Evolutionary conservation across 768 basidiomycete species (phyloP), one percentile per base, ranked within the genome.

Genomic region (Austroboletus eburneus): DNA sequence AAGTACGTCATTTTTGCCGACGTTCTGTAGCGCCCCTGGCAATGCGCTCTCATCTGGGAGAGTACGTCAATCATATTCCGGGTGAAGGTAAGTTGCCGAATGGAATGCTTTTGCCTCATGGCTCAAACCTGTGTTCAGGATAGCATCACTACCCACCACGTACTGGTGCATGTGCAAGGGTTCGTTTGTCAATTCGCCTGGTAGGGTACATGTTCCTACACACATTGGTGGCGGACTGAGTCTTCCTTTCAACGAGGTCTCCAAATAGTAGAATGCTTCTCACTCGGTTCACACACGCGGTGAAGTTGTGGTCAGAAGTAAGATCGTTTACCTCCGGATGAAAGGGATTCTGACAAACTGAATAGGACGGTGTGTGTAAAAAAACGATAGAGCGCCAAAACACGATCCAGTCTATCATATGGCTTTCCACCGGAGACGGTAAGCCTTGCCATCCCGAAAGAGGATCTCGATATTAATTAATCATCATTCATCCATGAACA

Each of bases 131-230:
- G 20, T 30, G 21, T 46, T 42, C 49, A 77, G 76, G 72, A 74
- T 32, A 62, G 63, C 14, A 64, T 75, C 40, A 65, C 67, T 10
- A 63, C 64, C n/a, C 74, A 77, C 51, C 70, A 76, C 42, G 68
- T 72, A 29, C 67, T 78, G 2, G 76, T 74, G 12, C 78, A 78
- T 46, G 74, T 75, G 22, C 67, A 69, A 38, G 77, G 74, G 24
- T 80, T 79, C 58, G 71, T 78, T 49, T 72, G 72, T 29, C 77
- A 79, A 57, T 79, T 79, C 17, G 77, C 76, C 5, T 79, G 77
- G 75, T 75, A 59, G 34, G 48, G 17, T 43, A 5, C 30, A 17
- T 5, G 30, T 43, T 35, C 33, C 33, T 45, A 1, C 17, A 25
- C 39, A 29, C 25, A n/a, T 36, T 45, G 14, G 30, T 23, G 23